Evolutionary conservation across 2,329 filamentous ascomycete species (phyloP), one percentile per base, ranked within the genome.

Genomic region (Alternaria brassicicola): DNA sequence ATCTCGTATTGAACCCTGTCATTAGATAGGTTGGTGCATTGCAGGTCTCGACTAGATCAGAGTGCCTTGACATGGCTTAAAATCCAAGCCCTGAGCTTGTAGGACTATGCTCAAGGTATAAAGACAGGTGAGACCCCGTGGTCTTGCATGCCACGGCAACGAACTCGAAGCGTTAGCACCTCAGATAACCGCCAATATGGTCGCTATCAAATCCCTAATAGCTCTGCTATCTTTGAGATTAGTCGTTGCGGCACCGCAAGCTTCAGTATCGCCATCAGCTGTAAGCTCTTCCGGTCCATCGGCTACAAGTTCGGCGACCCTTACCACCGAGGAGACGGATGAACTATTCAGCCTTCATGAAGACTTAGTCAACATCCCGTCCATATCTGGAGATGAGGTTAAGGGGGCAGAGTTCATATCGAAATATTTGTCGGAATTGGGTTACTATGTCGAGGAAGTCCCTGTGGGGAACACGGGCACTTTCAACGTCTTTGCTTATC

Each of bases 401-500:
- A 79, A 83, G 1, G 87, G 91, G 7, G 91, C 88, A 46, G 74
- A 84, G 41, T 92, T 88, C 74, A 81, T 96, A 8, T 82, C 85
- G 35, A 78, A 84, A 4, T 91, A 91, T 69, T 85, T 96, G 10
- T 75, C 81, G 54, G 72, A 76, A 3, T 81, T 84, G 61, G 83
- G 84, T 9, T 68, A 68, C 36, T 63, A 63, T 39, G 86, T 89
- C 43, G 82, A 88, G 10, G 53, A 62, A 48, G 52, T 69, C 1
- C 59, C 67, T 7, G 70, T 84, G 80, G 64, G 55, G 25, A 74
- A 76, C 61, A 63, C 59, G n/a, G 61, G 63, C 9, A 83, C 89
- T 45, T 92, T 88, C 81, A 96, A 96, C 72, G 83, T 96, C 49
- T 81, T 93, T 45, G 92, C 92, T 3, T 92, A 84, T 25, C 64